Evolutionary conservation across 1,139 yeast species (phyloP).

Genomic region (Entelexis sorbosivorans): DNA sequence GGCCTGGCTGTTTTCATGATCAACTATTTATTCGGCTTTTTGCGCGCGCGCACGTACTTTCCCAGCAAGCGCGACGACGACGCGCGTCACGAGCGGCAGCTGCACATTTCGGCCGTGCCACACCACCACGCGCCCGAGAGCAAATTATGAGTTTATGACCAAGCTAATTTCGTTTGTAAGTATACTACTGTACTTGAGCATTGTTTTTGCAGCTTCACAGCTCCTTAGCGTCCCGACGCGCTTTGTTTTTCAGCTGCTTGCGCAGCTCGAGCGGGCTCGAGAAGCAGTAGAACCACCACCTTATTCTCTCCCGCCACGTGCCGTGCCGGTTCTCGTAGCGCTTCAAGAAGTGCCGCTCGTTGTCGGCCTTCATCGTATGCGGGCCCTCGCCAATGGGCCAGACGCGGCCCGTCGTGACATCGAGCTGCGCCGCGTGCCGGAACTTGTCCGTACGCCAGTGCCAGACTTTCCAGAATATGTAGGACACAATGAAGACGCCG

Average conservation of each 20-base stretch:
- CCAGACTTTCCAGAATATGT: slow-evolving; percentile 25
- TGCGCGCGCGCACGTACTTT: slow-evolving; percentile 27
- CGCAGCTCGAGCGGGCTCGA: not conserved
- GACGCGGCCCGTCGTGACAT: slow-evolving; percentile 23
- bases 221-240: not conserved
- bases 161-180: too few relatives aligned
- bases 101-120: slow-evolving; percentile 1
- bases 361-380: slow-evolving; percentile 21
- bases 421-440: slow-evolving; percentile 20
- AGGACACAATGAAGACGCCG: slow-evolving; percentile 23
- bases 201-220: not conserved
- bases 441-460: slow-evolving; percentile 26
- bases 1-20: slow-evolving; percentile 32
- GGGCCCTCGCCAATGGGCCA: slow-evolving; percentile 25
- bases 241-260: not conserved
- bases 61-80: not conserved
- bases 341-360: slow-evolving; percentile 6
- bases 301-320: not conserved
- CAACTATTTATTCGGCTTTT: slow-evolving; percentile 37
- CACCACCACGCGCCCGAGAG: not conserved
- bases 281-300: not conserved
- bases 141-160: not conserved
- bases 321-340: not conserved
- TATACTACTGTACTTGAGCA: too few relatives aligned
- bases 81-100: not conserved